phyloP scores from a whole-genome alignment of 352 stramenopile genomes.

The Pythium aristosporum region DNA sequence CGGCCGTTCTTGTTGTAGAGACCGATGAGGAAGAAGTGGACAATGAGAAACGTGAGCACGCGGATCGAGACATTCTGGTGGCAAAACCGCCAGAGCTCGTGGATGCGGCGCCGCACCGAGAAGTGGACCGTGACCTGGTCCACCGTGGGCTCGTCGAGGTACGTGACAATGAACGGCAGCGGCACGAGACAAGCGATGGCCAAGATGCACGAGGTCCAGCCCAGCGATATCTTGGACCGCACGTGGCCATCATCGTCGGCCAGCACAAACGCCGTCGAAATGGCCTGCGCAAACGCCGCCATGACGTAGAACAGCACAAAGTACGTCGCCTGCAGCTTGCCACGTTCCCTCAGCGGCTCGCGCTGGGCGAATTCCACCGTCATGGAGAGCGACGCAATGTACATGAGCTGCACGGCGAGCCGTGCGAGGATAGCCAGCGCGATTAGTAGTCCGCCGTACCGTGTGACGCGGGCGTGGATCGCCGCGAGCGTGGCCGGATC shows the following conservation, averaged over 20 bases:
- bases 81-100: conserved; percentile 51
- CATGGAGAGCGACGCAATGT: conserved; percentile 27
- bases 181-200: conserved; percentile 21
- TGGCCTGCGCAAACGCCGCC: conserved; percentile 27
- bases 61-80: conserved; percentile 56
- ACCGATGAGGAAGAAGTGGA: conserved; percentile 38
- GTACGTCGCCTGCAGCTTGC: conserved; percentile 33
- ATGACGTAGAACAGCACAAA: conserved; percentile 44
- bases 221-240: conserved; percentile 28
- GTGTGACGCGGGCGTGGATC: not conserved
- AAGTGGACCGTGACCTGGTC: conserved; percentile 16
- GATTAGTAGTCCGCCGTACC: conserved; percentile 7
- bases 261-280: conserved; percentile 32
- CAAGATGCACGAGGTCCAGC: conserved; percentile 23
- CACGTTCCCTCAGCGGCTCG: conserved; percentile 23
- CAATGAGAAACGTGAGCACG: conserved; percentile 47
- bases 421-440: conserved; percentile 34
- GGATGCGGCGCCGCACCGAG: conserved; percentile 27
- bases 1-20: conserved; percentile 39
- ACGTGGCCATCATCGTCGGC: conserved; percentile 20
- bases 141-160: conserved; percentile 35
- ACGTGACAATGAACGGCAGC: conserved; percentile 37
- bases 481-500: not conserved
- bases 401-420: conserved; percentile 30
- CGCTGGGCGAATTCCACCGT: conserved; percentile 30